A percentile compares a stretch with the other conserved stretches of the same genome.
phyloP scores from a whole-genome alignment of 2,329 filamentous ascomycete species.

The Claviceps citrina region DNA sequence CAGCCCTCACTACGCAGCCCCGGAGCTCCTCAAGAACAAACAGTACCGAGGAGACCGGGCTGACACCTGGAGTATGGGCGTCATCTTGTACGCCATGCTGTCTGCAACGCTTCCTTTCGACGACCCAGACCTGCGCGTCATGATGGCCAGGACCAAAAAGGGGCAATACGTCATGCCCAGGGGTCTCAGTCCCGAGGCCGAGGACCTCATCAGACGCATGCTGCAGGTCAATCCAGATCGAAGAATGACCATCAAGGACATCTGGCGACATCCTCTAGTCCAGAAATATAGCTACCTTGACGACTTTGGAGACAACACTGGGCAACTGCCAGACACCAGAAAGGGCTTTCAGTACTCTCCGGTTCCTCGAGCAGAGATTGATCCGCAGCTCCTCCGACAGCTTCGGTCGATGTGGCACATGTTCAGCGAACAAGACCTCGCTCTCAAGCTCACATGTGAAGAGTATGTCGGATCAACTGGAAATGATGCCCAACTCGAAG shows the following conservation, averaged over 20 bases:
- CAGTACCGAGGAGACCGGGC: constrained; percentile 73
- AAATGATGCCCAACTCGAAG: too few species aligned
- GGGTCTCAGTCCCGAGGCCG: constrained; percentile 50
- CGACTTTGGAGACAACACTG: constrained; percentile 40
- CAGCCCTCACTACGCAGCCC: constrained; percentile 91
- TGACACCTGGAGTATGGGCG: constrained; percentile 89
- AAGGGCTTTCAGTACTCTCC: constrained; percentile 47
- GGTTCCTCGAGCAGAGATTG: constrained; percentile 50
- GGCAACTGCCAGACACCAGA: constrained; percentile 39
- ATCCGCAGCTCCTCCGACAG: constrained; percentile 68
- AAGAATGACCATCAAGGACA: constrained; percentile 63
- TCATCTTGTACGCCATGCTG: constrained; percentile 78
- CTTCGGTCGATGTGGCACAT: constrained; percentile 85
- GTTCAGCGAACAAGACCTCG: constrained; percentile 56
- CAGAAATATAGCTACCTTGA: constrained; percentile 69
- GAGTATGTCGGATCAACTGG: too few species aligned
- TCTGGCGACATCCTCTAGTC: constrained; percentile 79
- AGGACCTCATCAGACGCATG: constrained; percentile 66
- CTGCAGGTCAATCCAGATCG: constrained; percentile 62
- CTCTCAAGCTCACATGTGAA: constrained; percentile 48
- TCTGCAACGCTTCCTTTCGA: constrained; percentile 76
- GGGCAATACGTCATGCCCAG: constrained; percentile 47
- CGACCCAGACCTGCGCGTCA: constrained; percentile 42
- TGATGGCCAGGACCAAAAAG: constrained; percentile 46
- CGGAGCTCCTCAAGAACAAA: constrained; percentile 66